These are phyloP conservation scores for Rhododendron mucronatum DNA, from an alignment of 148 eudicot species.

Conservation along the genomic window DNA sequence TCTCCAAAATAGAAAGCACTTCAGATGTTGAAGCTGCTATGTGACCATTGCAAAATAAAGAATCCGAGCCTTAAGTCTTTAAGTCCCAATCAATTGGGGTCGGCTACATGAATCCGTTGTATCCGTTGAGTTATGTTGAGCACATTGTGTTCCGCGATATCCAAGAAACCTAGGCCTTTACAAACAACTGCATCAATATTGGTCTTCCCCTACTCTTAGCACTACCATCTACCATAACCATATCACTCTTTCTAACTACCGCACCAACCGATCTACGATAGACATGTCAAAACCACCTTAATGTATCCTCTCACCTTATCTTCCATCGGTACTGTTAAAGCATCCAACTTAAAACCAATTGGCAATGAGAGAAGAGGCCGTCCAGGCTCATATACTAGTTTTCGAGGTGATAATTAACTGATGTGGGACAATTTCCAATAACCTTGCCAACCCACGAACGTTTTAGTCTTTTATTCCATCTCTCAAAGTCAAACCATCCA, in stretches of 20 bases:
- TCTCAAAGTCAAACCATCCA: background rate
- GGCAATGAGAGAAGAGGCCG: too few relatives aligned
- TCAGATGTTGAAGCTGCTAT: background rate
- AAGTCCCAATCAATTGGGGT: background rate
- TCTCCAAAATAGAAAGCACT: background rate
- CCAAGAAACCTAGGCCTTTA: background rate
- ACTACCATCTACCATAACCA: background rate
- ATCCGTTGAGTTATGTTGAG: too few relatives aligned
- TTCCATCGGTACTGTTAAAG: background rate
- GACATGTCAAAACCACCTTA: background rate
- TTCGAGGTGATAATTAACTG: too few relatives aligned
- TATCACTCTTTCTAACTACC: background rate
- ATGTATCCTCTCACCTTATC: background rate
- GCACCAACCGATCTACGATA: background rate
- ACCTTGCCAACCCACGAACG: too few relatives aligned
- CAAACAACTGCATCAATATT: background rate
- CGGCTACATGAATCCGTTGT: background rate
- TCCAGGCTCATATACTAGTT: too few relatives aligned
- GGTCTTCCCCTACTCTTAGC: background rate
- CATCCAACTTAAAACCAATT: too few relatives aligned
- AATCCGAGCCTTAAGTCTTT: background rate
- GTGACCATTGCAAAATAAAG: background rate
- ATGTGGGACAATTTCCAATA: too few relatives aligned
- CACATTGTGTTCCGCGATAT: too few relatives aligned
- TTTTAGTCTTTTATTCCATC: background rate